Evolutionary conservation across 371 early-diverging fungal species (phyloP).

Genomic region (Saksenaea vasiformis): DNA sequence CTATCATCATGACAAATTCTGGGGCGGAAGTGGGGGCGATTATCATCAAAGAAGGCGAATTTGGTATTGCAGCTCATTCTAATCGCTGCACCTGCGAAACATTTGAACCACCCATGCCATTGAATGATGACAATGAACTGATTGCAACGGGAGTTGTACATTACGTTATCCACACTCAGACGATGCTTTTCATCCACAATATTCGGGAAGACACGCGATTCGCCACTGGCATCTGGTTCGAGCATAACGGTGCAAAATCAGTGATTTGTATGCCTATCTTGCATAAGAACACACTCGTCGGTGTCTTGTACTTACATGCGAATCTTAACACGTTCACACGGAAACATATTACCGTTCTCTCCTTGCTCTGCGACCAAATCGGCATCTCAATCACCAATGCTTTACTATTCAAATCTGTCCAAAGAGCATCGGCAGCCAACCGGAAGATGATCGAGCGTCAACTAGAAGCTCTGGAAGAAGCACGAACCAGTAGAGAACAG

Average conservation of each 20-base stretch:
- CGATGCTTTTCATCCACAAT: constrained; percentile 42
- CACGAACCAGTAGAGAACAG: constrained; percentile 42
- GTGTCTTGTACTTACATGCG: constrained; percentile 58
- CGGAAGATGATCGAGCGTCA: constrained; percentile 44
- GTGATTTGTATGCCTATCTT: constrained; percentile 59
- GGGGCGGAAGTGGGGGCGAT: constrained; percentile 48
- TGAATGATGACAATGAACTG: constrained; percentile 37
- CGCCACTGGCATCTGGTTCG: constrained; percentile 27
- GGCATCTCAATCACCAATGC: constrained; percentile 67
- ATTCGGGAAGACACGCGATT: constrained; percentile 42
- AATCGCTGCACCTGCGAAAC: constrained; percentile 34
- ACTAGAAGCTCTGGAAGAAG: constrained; percentile 44
- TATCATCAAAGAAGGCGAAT: constrained; percentile 45
- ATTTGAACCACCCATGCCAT: constrained; percentile 40
- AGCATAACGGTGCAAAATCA: constrained; percentile 42
- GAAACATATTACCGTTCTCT: constrained; percentile 54
- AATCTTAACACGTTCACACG: constrained; percentile 56
- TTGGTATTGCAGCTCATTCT: constrained; percentile 45
- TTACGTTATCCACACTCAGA: constrained; percentile 44
- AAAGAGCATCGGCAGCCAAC: constrained; percentile 41
- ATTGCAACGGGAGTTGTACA: constrained; percentile 41
- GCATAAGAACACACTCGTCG: constrained; percentile 57
- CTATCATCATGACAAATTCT: constrained; percentile 46
- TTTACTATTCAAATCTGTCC: constrained; percentile 50
- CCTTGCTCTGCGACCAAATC: constrained; percentile 61